Conservation (phyloP, 768 basidiomycete genomes). For the Mycena latifolia region DNA sequence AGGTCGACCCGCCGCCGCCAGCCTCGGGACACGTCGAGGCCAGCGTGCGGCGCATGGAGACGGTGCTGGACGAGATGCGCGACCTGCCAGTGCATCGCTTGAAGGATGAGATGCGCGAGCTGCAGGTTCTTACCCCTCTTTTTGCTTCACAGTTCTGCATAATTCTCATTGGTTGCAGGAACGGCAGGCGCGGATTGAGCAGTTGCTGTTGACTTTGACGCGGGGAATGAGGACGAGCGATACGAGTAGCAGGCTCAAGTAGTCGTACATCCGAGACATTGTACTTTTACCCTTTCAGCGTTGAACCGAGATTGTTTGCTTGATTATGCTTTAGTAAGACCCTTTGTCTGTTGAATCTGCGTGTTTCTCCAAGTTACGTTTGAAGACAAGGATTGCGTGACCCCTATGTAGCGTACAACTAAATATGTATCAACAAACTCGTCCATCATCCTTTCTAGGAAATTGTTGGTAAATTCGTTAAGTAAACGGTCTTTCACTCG, state of each 20-base stretch:
- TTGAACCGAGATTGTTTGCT: no score
- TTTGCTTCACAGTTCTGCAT: slow-evolving; percentile 1
- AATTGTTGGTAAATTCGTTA: no score
- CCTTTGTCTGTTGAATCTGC: no score
- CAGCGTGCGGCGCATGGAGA: slow-evolving; percentile 68
- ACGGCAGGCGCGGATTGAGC: slow-evolving; percentile 84
- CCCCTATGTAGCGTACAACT: no score
- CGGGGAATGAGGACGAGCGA: slow-evolving; percentile 69
- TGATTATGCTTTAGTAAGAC: no score
- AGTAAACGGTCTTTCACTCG: no score
- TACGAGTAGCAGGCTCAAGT: slow-evolving; percentile 33
- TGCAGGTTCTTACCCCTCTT: slow-evolving; percentile 63
- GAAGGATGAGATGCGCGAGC: slow-evolving; percentile 86
- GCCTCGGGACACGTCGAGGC: slow-evolving; percentile 52
- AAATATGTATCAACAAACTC: no score
- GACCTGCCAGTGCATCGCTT: slow-evolving; percentile 74
- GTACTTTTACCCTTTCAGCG: no score
- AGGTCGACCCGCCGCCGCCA: slow-evolving; percentile 32
- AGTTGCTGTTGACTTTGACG: slow-evolving; percentile 75
- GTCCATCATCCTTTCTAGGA: no score
- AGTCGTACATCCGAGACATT: background rate
- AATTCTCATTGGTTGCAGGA: slow-evolving; percentile 53
- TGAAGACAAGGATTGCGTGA: no score
- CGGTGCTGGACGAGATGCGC: slow-evolving; percentile 71
- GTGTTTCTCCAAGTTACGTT: no score